These are phyloP conservation scores for Scedosporium apiospermum DNA, from an alignment of 2,329 filamentous ascomycete species.

Conservation along the genomic window DNA sequence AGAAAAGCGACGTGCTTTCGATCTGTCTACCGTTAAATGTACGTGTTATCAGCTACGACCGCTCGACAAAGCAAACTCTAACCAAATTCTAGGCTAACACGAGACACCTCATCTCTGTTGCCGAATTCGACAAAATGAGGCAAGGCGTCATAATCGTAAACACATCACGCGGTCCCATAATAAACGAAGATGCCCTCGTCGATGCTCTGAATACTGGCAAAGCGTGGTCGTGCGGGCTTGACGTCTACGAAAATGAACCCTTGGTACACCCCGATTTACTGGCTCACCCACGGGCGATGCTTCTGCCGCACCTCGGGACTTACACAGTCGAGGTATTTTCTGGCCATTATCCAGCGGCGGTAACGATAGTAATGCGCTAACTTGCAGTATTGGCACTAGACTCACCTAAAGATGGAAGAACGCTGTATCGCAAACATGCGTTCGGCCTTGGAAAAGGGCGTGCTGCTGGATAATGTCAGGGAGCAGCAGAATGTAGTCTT, in stretches of 20 bases:
- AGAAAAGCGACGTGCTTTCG: constrained; percentile 43
- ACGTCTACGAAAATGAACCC: constrained; percentile 51
- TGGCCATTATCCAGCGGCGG: constrained; percentile 14
- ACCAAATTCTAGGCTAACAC: constrained; percentile 19
- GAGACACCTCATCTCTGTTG: constrained; percentile 39
- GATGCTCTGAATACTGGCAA: constrained; percentile 42
- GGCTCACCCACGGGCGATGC: constrained; percentile 47
- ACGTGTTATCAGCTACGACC: constrained; percentile 14
- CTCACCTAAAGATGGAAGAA: constrained; percentile 58
- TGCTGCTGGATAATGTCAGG: constrained; percentile 56
- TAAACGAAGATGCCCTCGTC: constrained; percentile 46
- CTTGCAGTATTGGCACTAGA: constrained; percentile 22
- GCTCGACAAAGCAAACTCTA: neutral
- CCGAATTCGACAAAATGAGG: constrained; percentile 43
- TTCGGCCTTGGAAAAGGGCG: constrained; percentile 49
- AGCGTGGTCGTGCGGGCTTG: constrained; percentile 43
- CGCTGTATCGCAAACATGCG: constrained; percentile 64
- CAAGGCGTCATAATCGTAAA: constrained; percentile 47
- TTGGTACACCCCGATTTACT: constrained; percentile 51
- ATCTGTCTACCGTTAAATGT: constrained; percentile 42
- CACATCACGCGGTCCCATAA: constrained; percentile 45
- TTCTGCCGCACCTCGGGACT: constrained; percentile 61
- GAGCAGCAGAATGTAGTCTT: constrained; percentile 40
- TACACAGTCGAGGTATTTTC: constrained; percentile 41
- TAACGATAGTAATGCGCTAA: neutral